Conservation (phyloP, 164 flowering plant species). For the Stephania japonica region DNA sequence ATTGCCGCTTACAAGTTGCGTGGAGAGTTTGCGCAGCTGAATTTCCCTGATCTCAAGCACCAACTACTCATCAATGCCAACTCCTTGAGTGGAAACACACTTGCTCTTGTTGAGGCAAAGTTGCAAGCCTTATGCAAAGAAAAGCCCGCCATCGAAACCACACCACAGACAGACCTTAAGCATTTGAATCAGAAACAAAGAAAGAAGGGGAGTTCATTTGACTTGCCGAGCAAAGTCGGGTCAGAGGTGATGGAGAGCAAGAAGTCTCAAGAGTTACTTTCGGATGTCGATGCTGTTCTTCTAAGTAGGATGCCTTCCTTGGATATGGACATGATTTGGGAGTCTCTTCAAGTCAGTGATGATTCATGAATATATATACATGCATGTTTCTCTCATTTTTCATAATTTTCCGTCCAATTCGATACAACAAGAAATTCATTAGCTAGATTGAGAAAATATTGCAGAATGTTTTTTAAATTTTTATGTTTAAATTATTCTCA, state of each 20-base stretch:
- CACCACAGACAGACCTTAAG: conserved; percentile 1
- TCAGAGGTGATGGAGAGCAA: conserved; percentile 20
- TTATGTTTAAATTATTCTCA: neutral
- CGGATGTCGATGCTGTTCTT: conserved; percentile 43
- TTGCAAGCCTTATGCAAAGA: conserved; percentile 40
- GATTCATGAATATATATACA: conserved; percentile 26
- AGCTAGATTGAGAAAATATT: neutral
- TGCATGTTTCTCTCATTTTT: neutral
- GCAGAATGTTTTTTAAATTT: neutral
- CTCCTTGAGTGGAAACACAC: conserved; percentile 34
- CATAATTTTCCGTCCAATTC: neutral
- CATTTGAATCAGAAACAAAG: conserved; percentile 8
- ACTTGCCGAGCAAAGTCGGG: conserved; percentile 24
- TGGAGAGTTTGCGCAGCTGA: conserved; percentile 79
- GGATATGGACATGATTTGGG: conserved; percentile 83
- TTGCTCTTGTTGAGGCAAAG: conserved; percentile 74
- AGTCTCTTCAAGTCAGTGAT: conserved; percentile 39
- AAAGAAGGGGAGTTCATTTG: conserved; percentile 27
- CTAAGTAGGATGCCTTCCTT: conserved; percentile 72
- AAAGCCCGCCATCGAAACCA: conserved; percentile 7
- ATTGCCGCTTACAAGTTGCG: conserved; percentile 81
- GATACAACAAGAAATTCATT: neutral
- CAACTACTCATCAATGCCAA: conserved; percentile 36
- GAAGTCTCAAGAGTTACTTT: conserved; percentile 25
- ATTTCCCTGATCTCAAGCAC: conserved; percentile 80